phyloP scores from a whole-genome alignment of 352 stramenopile genomes.

The Pythium plurisporium region DNA sequence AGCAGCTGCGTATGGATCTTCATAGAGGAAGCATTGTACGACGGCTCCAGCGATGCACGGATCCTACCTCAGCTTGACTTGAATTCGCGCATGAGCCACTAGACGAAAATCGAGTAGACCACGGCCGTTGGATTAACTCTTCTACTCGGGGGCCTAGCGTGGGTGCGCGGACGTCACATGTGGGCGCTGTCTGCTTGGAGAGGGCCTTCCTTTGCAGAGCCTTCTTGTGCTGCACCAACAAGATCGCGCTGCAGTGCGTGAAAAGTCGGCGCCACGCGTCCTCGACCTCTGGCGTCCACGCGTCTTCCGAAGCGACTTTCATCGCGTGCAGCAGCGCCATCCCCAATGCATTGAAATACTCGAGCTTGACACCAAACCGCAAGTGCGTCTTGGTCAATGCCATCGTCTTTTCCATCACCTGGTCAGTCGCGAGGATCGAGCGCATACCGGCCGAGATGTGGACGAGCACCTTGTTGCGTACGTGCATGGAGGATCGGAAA shows the following conservation, averaged over 20 bases:
- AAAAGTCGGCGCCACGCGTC: slow-evolving; percentile 43
- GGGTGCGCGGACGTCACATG: too few relatives aligned
- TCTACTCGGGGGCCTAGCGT: too few relatives aligned
- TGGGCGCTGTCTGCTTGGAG: too few relatives aligned
- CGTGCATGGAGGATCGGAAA: slow-evolving; percentile 48
- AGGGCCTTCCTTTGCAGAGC: too few relatives aligned
- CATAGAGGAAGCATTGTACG: too few relatives aligned
- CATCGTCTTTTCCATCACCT: slow-evolving; percentile 32
- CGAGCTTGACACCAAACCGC: slow-evolving; percentile 42
- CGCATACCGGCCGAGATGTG: slow-evolving; percentile 52
- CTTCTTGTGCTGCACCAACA: too few relatives aligned
- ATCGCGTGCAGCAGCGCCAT: slow-evolving; percentile 37
- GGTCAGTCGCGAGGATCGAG: slow-evolving; percentile 32
- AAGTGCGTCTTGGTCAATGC: slow-evolving; percentile 44
- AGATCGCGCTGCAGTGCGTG: slow-evolving; percentile 38
- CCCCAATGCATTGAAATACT: slow-evolving; percentile 40
- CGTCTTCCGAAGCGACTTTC: slow-evolving; percentile 29
- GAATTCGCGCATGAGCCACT: too few relatives aligned
- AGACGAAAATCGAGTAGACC: too few relatives aligned
- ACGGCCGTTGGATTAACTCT: too few relatives aligned
- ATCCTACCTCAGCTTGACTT: too few relatives aligned
- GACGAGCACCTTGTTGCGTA: slow-evolving; percentile 38
- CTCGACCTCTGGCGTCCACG: slow-evolving; percentile 36
- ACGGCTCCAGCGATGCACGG: too few relatives aligned
- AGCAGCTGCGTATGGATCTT: too few relatives aligned